phyloP scores from a whole-genome alignment of 352 stramenopile species.

The Globisporangium alternatum region DNA sequence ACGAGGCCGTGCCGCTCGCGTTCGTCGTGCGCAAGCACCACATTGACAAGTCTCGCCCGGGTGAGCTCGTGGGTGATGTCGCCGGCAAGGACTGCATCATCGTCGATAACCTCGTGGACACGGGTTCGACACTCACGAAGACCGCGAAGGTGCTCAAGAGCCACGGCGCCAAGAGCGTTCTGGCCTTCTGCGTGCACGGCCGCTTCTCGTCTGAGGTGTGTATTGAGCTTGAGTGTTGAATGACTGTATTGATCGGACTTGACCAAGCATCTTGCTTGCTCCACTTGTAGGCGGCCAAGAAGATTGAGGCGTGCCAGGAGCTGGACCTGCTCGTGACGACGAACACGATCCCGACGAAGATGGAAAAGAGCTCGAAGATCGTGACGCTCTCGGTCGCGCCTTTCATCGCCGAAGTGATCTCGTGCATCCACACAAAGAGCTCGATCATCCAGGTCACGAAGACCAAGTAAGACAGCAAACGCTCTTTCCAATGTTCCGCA shows the following conservation, averaged over 20 bases:
- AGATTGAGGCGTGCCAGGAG: conserved; percentile 66
- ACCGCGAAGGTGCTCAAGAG: conserved; percentile 81
- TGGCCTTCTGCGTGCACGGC: conserved; percentile 80
- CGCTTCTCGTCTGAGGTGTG: conserved; percentile 79
- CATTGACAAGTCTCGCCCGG: conserved; percentile 58
- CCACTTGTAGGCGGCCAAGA: conserved; percentile 40
- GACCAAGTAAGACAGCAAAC: conserved; percentile 49
- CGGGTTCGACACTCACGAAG: conserved; percentile 78
- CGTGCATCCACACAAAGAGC: conserved; percentile 84
- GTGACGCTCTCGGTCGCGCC: conserved; percentile 82
- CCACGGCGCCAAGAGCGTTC: conserved; percentile 71
- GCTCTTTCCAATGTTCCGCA: not conserved
- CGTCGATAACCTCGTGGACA: conserved; percentile 87
- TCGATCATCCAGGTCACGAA: conserved; percentile 83
- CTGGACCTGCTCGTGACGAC: conserved; percentile 83
- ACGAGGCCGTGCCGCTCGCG: conserved; percentile 73
- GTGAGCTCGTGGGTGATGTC: conserved; percentile 78
- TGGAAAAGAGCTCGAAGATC: conserved; percentile 59
- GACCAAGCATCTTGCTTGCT: not conserved
- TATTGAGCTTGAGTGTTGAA: conserved; percentile 5
- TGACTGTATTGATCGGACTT: not conserved
- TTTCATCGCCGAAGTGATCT: conserved; percentile 88
- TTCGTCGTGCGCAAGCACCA: conserved; percentile 87
- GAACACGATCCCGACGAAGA: conserved; percentile 73
- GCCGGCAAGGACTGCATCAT: conserved; percentile 84